These are phyloP conservation scores for Astrothelium subdiscretum DNA, from an alignment of 495 filamentous ascomycete species.

Conservation along the genomic window DNA sequence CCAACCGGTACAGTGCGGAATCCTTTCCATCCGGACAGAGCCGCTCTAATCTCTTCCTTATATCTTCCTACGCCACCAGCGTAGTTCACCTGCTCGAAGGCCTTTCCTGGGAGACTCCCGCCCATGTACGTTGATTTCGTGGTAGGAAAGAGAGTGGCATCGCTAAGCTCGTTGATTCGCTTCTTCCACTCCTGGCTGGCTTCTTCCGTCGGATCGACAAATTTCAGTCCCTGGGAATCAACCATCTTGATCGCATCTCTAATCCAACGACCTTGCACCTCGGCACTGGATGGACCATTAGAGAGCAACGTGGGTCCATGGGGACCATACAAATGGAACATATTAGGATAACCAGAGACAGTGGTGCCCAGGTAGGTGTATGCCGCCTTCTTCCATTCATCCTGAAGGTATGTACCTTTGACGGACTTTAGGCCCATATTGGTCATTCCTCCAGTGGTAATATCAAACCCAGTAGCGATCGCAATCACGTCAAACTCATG, in stretches of 20 bases:
- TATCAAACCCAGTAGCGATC: constrained; percentile 46
- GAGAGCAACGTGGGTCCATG: constrained; percentile 37
- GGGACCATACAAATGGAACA: constrained; percentile 41
- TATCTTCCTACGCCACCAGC: constrained; percentile 32
- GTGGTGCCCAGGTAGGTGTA: constrained; percentile 41
- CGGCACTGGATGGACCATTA: constrained; percentile 42
- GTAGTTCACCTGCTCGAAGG: constrained; percentile 36
- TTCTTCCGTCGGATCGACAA: constrained; percentile 31
- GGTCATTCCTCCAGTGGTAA: constrained; percentile 38
- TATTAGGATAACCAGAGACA: constrained; percentile 38
- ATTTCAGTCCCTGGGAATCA: constrained; percentile 22
- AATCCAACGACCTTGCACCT: constrained; percentile 44
- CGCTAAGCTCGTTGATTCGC: constrained; percentile 11
- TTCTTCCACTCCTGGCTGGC: constrained; percentile 31
- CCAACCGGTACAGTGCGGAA: constrained; percentile 3
- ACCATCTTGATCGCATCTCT: constrained; percentile 35
- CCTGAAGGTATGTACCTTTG: constrained; percentile 27
- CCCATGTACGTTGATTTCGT: constrained; percentile 40
- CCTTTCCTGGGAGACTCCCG: constrained; percentile 39
- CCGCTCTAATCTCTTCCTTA: constrained; percentile 26
- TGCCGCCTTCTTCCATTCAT: constrained; percentile 39
- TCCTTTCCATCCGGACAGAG: constrained; percentile 4
- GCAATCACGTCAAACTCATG: constrained; percentile 39
- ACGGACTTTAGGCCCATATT: constrained; percentile 35
- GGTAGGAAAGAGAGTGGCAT: constrained; percentile 19